Evolutionary conservation across 805 yeast genomes (phyloP).

Genomic region (Myxozyma neotropica): DNA sequence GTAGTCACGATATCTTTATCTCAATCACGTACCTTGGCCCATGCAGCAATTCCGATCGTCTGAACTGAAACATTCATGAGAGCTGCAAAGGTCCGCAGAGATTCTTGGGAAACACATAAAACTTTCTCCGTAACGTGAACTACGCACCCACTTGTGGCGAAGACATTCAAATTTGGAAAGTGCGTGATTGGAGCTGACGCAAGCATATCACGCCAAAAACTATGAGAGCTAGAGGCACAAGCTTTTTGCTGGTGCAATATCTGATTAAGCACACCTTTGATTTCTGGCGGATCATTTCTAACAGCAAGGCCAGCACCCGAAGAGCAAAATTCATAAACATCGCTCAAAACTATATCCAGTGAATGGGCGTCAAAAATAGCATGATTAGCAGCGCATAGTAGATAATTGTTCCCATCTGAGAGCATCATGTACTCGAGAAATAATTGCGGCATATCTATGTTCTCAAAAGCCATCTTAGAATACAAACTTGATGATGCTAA

Average conservation of each 20-base stretch:
- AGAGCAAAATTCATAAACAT: slow-evolving; percentile 1
- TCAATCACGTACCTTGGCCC: slow-evolving; percentile 22
- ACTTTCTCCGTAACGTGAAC: background rate
- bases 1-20: background rate
- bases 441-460: slow-evolving; percentile 22
- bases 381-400: slow-evolving; percentile 28
- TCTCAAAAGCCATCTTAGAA: slow-evolving; percentile 1
- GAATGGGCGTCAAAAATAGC: slow-evolving; percentile 34
- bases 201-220: slow-evolving; percentile 27
- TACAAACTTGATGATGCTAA: background rate
- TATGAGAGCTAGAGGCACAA: background rate
- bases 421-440: slow-evolving; percentile 17
- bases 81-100: background rate
- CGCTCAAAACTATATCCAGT: slow-evolving; percentile 8
- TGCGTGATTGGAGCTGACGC: slow-evolving; percentile 2
- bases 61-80: slow-evolving; percentile 16
- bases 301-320: background rate
- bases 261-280: slow-evolving; percentile 3
- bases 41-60: slow-evolving; percentile 30
- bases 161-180: slow-evolving; percentile 29
- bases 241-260: slow-evolving; percentile 8
- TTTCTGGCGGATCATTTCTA: background rate
- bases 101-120: background rate
- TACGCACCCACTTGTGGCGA: background rate
- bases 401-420: background rate